Percentiles rank a stretch among this genome's conserved stretches.
These are phyloP conservation scores for Tricholoma bakamatsutake DNA, from an alignment of 768 basidiomycete genomes.

Conservation along the genomic window DNA sequence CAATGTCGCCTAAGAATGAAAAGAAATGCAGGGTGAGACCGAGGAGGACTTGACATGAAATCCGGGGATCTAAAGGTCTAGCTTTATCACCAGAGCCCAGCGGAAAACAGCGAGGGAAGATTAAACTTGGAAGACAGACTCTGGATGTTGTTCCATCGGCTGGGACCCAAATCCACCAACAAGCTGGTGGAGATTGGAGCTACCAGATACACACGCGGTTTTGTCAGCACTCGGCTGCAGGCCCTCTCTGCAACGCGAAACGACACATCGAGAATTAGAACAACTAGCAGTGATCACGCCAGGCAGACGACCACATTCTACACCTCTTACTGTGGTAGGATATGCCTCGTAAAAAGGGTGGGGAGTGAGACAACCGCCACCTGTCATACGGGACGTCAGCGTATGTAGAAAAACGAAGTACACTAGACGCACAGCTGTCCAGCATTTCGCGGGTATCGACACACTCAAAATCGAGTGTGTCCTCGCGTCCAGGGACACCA, in stretches of 20 bases:
- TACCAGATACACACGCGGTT: conserved; percentile 6
- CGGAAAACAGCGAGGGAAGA: neutral
- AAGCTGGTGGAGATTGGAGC: conserved; percentile 1
- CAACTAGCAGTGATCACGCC: conserved; percentile 8
- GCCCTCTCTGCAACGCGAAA: conserved; percentile 9
- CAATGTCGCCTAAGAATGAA: no score
- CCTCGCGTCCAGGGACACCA: conserved; percentile 11
- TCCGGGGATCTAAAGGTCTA: no score
- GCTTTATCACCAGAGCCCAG: no score
- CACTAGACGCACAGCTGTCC: conserved; percentile 11
- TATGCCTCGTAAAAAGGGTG: conserved; percentile 15
- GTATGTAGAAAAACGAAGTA: neutral
- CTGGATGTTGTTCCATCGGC: neutral
- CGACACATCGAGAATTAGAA: conserved; percentile 6
- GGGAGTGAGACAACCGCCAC: conserved; percentile 15
- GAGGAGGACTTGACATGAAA: no score
- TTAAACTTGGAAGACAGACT: neutral
- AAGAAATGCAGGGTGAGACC: no score
- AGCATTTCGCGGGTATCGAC: conserved; percentile 8
- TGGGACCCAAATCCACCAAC: neutral
- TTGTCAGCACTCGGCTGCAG: conserved; percentile 5
- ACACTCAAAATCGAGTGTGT: conserved; percentile 12
- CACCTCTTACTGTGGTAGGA: conserved; percentile 20
- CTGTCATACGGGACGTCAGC: neutral
- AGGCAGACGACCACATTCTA: conserved; percentile 15